phyloP scores from a whole-genome alignment of 495 filamentous ascomycete species.

The Immersiella caudata region DNA sequence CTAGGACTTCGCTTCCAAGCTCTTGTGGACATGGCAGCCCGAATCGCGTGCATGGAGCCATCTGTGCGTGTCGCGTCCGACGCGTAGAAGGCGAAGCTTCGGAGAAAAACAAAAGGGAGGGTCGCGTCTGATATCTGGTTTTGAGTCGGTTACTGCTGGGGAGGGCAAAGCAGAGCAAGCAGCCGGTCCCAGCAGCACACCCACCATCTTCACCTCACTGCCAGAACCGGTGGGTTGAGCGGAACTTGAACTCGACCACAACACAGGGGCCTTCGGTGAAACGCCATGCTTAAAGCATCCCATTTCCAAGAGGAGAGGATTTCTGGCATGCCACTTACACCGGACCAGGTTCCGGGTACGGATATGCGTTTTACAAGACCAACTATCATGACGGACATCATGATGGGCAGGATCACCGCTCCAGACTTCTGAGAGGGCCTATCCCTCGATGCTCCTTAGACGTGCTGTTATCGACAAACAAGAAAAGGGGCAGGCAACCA shows the following conservation, averaged over 20 bases:
- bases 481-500: not conserved
- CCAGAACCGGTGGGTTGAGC: not conserved
- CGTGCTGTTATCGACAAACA: not conserved
- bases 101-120: not conserved
- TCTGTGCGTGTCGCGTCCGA: not conserved
- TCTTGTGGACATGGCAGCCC: not conserved
- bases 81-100: not conserved
- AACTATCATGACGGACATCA: too few species aligned
- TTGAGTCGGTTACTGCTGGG: not conserved
- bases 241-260: too few species aligned
- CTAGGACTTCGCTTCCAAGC: not conserved
- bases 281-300: not conserved
- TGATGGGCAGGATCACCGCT: not conserved
- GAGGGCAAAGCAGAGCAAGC: not conserved
- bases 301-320: not conserved
- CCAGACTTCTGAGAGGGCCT: not conserved
- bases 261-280: not conserved
- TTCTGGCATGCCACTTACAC: not conserved
- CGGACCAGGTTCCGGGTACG: not conserved
- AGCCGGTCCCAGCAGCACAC: not conserved
- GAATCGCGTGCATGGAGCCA: not conserved
- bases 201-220: not conserved
- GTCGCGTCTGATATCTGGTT: not conserved
- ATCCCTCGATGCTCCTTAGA: not conserved
- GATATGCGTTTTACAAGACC: too few species aligned